Percentiles rank a stretch among this genome's conserved stretches.
Evolutionary conservation across 2,329 filamentous ascomycete species (phyloP).

Genomic region (Coccinonectria pachysandricola): DNA sequence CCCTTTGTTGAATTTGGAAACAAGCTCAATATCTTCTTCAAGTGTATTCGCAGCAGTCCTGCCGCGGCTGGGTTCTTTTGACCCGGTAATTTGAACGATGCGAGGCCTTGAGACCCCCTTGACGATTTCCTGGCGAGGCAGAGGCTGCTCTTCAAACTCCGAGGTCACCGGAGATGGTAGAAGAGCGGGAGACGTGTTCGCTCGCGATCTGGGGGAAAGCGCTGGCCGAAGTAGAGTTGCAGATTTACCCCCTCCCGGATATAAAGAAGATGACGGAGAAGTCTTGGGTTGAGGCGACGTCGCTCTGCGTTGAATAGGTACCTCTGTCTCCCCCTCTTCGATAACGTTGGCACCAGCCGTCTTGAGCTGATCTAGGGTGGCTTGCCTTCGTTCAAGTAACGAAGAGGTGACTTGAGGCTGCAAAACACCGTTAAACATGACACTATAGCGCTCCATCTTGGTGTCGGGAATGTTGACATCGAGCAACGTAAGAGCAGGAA

Average conservation of each 20-base stretch:
- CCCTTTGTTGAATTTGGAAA: conserved; percentile 21
- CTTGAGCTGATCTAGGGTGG: conserved; percentile 47
- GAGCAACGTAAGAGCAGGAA: conserved; percentile 32
- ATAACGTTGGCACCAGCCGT: conserved; percentile 36
- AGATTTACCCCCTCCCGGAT: conserved; percentile 27
- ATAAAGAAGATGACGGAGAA: conserved; percentile 37
- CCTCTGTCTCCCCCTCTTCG: conserved; percentile 26
- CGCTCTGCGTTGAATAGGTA: conserved; percentile 29
- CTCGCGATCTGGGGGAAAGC: conserved; percentile 32
- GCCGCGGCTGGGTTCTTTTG: conserved; percentile 3
- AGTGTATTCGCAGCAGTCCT: conserved; percentile 3
- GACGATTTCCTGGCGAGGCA: conserved; percentile 1
- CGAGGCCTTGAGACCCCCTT: conserved; percentile 6
- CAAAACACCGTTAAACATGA: conserved; percentile 80
- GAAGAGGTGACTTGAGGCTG: conserved; percentile 26
- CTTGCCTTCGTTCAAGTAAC: conserved; percentile 47
- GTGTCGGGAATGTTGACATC: conserved; percentile 72
- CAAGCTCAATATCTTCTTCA: conserved; percentile 7
- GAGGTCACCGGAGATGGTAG: conserved; percentile 33
- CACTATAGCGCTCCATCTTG: conserved; percentile 79
- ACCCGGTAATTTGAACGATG: conserved; percentile 6
- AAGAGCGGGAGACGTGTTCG: conserved; percentile 44
- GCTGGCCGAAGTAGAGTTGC: conserved; percentile 21
- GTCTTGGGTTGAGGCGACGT: conserved; percentile 36
- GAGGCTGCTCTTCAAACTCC: conserved; percentile 19